Conservation (phyloP, 2,329 filamentous ascomycete genomes). For the Thelonectria olida region DNA sequence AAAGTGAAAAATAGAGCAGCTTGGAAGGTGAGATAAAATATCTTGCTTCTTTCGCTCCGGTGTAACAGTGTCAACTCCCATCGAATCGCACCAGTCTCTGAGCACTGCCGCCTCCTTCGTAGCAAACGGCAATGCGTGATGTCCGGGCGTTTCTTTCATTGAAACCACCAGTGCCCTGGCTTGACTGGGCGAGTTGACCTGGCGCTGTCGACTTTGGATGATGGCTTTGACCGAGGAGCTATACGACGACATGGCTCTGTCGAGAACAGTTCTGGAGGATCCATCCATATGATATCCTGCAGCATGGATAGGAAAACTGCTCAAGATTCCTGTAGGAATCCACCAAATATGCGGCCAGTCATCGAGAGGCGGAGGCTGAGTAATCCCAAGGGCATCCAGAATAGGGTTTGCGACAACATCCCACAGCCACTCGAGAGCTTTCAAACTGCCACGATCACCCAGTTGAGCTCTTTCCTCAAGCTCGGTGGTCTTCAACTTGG, state of each 20-base stretch:
- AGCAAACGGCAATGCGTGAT: not conserved
- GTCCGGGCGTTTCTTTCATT: not conserved
- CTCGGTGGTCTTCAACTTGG: not conserved
- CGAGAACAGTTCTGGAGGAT: conserved; percentile 39
- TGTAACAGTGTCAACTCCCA: not conserved
- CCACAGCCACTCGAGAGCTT: conserved; percentile 45
- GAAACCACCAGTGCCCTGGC: not conserved
- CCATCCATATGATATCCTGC: conserved; percentile 35
- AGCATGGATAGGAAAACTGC: conserved; percentile 45
- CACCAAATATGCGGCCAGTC: conserved; percentile 46
- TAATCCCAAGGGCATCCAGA: not conserved
- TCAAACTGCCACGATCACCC: no score
- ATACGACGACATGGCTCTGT: conserved; percentile 51
- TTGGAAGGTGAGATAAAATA: not conserved
- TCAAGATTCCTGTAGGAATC: conserved; percentile 44
- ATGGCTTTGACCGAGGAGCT: conserved; percentile 45
- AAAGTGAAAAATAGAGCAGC: conserved; percentile 8
- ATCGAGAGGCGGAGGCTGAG: not conserved
- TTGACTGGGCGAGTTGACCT: not conserved
- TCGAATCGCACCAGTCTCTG: not conserved
- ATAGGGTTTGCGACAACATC: conserved; percentile 26
- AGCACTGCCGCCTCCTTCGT: not conserved
- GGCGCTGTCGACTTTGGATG: conserved; percentile 35
- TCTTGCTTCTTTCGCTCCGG: not conserved
- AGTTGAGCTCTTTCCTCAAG: not conserved